phyloP scores from a whole-genome alignment of 768 basidiomycete genomes.

The Dentipellis fragilis region DNA sequence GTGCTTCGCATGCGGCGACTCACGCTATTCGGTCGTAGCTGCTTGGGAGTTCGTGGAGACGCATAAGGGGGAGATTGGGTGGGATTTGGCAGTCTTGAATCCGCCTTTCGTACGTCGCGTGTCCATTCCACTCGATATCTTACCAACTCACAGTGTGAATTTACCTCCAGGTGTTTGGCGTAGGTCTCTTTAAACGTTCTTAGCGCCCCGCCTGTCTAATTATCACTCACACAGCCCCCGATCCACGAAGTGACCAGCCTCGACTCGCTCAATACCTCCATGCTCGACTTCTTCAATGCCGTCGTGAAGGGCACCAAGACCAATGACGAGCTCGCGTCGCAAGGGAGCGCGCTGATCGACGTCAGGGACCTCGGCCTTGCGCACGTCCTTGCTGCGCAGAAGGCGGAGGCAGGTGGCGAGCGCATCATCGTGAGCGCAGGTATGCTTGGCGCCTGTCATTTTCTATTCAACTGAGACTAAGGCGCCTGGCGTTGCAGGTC shows the following conservation, averaged over 20 bases:
- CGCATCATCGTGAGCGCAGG: neutral
- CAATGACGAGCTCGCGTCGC: neutral
- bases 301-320: neutral
- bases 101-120: constrained; percentile 22
- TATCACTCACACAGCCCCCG: neutral
- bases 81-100: constrained; percentile 24
- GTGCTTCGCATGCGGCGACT: no score
- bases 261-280: neutral
- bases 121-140: neutral
- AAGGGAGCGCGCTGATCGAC: neutral
- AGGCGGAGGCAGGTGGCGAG: constrained; percentile 1
- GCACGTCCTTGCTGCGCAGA: constrained; percentile 1
- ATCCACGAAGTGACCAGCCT: neutral
- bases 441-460: neutral
- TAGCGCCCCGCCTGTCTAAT: neutral
- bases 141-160: neutral
- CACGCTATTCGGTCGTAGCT: constrained; percentile 3
- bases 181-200: neutral
- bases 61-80: constrained; percentile 17
- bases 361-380: neutral
- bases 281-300: neutral
- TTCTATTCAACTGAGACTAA: neutral
- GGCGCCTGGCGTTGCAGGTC: no score
- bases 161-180: neutral
- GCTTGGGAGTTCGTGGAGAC: constrained; percentile 25